Evolutionary conservation across 202 grass and related monocot species (phyloP).

Genomic region (Digitaria exilis): DNA sequence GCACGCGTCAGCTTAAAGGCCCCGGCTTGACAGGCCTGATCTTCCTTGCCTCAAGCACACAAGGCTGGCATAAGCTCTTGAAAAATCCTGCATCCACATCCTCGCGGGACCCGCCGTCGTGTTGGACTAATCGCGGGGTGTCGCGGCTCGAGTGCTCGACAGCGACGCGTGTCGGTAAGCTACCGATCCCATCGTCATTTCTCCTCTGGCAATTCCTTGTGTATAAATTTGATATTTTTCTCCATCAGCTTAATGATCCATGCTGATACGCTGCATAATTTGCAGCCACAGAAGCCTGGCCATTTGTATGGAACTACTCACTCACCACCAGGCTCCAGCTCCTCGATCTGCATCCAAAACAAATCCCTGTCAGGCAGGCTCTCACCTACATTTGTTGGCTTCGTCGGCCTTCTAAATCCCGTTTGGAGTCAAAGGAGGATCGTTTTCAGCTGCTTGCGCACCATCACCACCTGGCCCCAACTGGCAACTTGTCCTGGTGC

Average conservation of each 20-base stretch:
- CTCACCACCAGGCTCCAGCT: background rate
- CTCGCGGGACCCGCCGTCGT: slow-evolving; percentile 1
- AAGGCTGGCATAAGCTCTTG: background rate
- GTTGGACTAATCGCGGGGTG: slow-evolving; percentile 24
- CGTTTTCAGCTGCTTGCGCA: slow-evolving; percentile 37
- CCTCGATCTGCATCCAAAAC: slow-evolving; percentile 22
- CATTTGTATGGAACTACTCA: slow-evolving; percentile 17
- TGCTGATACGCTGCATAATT: slow-evolving; percentile 12
- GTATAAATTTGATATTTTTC: background rate
- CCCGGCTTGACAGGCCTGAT: background rate
- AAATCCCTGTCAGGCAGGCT: background rate
- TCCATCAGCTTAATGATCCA: background rate
- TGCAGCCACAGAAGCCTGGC: slow-evolving; percentile 18
- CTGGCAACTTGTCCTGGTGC: slow-evolving; percentile 32
- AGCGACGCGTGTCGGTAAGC: slow-evolving; percentile 43
- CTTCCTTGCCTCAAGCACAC: background rate
- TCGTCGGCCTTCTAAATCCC: background rate
- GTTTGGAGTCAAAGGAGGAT: slow-evolving; percentile 23
- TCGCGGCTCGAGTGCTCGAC: slow-evolving; percentile 31
- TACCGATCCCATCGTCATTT: background rate
- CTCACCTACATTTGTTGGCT: slow-evolving; percentile 34
- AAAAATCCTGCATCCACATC: slow-evolving; percentile 51
- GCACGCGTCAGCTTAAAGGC: background rate
- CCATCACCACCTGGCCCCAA: slow-evolving; percentile 35
- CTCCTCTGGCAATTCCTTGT: background rate